Base-by-base conservation (phyloP, 495 filamentous ascomycete genomes). In the Aspergillus sparsus region DNA sequence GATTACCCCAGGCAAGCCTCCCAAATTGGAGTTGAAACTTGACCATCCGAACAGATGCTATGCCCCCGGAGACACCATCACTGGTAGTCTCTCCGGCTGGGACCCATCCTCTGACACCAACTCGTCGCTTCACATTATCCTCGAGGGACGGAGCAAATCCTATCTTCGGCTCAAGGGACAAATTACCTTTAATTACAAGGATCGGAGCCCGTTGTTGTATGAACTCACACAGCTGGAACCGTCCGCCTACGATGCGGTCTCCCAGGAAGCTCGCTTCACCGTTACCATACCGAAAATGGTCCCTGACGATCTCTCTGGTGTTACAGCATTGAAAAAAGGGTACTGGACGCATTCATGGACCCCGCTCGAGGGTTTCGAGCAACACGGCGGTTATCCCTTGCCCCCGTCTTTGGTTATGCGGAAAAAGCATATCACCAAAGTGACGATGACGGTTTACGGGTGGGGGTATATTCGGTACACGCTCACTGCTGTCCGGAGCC, bases 311-410 rank as follows among this genome's bases (percentile, higher is more conserved):
- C 41, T 58, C 8, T 58, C 55, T 1, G 15, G 11, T 27, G 42
- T 58, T 10, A 15, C 55, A 1, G 42, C 10, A 7, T 49, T 58
- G 11, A 58, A 33, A 27, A 49, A 58, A 36, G 45, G 18, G 6
- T 58, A 58, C 42, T 58, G 55, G 55, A 58, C 55, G 11, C 55
- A 58, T 9, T 58, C 55, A 8, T 58, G 55, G 55, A 36, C 55
- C 18, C 18, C 41, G 7, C 34, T 36, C 27, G 16, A 15, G 3
- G 33, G 12, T 5, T 58, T 58, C 35, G 42, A 45, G 42, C 42
- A 31, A 7, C 18, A 58, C 3, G 9, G 37, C 34, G 41, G 46
- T 13, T 49, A 58, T n/a, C 18, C 37, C 15, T 35, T 58, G 6
- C 55, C 55, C 6, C 55, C 55, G 6, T 58, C 55, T 12, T 49